Conservation (phyloP, 495 filamentous ascomycete genomes). For the Staphylotrichum tortipilum region DNA sequence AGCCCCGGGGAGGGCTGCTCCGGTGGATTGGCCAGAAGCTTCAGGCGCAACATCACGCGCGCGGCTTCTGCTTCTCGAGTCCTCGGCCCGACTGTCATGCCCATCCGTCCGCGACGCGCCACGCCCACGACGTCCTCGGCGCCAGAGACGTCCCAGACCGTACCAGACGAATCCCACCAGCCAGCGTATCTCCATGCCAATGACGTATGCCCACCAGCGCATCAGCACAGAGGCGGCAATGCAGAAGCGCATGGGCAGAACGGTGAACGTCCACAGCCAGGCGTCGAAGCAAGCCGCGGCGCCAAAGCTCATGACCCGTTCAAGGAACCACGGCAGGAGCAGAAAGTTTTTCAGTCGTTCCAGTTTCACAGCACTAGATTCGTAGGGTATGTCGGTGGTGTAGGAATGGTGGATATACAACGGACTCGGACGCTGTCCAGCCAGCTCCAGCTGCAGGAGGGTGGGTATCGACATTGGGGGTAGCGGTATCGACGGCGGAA, state of each 20-base stretch:
- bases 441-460: conserved; percentile 79
- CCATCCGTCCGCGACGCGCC: conserved; percentile 22
- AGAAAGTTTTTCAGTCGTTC: conserved; percentile 89
- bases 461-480: conserved; percentile 83
- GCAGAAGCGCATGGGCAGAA: conserved; percentile 82
- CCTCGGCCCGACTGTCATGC: conserved; percentile 17
- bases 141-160: conserved; percentile 72
- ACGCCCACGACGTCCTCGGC: conserved; percentile 42
- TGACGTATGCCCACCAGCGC: conserved; percentile 59
- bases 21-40: no score
- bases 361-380: conserved; percentile 92
- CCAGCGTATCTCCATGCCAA: conserved; percentile 57
- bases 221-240: conserved; percentile 70
- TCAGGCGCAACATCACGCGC: conserved; percentile 17
- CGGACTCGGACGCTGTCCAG: conserved; percentile 71
- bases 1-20: no score
- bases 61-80: conserved; percentile 31
- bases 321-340: conserved; percentile 70
- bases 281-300: conserved; percentile 84
- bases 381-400: conserved; percentile 70
- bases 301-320: conserved; percentile 80
- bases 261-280: conserved; percentile 96
- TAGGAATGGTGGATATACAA: conserved; percentile 78
- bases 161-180: conserved; percentile 63
- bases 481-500: conserved; percentile 62